A percentile compares a stretch with the other conserved stretches of the same genome.
These are phyloP conservation scores for Cyclotella kingstonii DNA, from an alignment of 108 stramenopile genomes.

Conservation along the genomic window DNA sequence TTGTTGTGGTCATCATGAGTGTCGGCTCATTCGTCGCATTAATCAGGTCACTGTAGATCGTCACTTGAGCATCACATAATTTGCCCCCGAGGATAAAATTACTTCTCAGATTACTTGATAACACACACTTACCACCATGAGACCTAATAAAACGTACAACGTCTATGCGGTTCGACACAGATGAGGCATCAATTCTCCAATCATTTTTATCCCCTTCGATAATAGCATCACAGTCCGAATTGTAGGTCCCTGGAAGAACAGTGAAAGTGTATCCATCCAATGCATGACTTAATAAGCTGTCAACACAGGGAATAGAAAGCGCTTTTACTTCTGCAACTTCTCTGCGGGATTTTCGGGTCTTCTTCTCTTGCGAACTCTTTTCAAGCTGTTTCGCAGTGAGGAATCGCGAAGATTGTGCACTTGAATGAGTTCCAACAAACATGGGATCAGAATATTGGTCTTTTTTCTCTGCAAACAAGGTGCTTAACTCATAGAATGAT, in stretches of 20 bases:
- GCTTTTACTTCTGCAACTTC: constrained; percentile 25
- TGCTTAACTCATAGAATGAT: constrained; percentile 38
- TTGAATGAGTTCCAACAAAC: constrained; percentile 21
- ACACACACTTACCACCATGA: constrained; percentile 61
- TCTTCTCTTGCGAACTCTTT: constrained; percentile 26
- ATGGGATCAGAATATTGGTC: constrained; percentile 23
- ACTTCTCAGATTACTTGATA: constrained; percentile 20
- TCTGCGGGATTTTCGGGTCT: constrained; percentile 31
- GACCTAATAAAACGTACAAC: constrained; percentile 60
- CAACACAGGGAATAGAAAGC: constrained; percentile 24
- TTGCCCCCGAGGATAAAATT: constrained; percentile 21
- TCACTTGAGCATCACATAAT: constrained; percentile 13
- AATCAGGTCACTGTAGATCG: constrained; percentile 5
- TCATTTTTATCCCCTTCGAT: constrained; percentile 63
- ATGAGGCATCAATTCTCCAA: constrained; percentile 51
- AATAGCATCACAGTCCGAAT: constrained; percentile 44
- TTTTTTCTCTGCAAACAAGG: constrained; percentile 44
- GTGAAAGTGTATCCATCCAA: constrained; percentile 57
- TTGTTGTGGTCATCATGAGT: constrained; percentile 11
- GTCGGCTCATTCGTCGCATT: constrained; percentile 6
- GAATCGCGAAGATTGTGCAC: constrained; percentile 38
- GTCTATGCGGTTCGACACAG: constrained; percentile 51
- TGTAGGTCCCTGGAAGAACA: constrained; percentile 70
- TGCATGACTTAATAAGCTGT: constrained; percentile 10
- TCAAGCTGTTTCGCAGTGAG: constrained; percentile 63